Evolutionary conservation across 2,329 filamentous ascomycete genomes (phyloP), one percentile per base, ranked within the genome.

Genomic region (Piedraia hortae): DNA sequence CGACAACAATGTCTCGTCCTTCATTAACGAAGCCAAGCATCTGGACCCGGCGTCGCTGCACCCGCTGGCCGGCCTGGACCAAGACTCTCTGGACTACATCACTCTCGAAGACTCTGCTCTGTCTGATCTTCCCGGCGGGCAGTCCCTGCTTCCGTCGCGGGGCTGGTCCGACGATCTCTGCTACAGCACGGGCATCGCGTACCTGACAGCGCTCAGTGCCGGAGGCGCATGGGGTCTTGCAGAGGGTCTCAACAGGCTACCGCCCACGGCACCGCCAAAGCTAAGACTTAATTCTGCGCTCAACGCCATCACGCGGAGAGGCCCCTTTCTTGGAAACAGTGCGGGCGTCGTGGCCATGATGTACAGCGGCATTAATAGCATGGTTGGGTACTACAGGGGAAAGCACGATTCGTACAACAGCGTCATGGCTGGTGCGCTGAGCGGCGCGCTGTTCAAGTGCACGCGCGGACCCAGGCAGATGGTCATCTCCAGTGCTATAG

Each of bases 101-200:
- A 69, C 71, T 12, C 68, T 97, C 40, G 85, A 97, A 50, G 88
- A 97, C 44, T 74, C 77, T 21, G 63, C 69, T 13, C 64, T 91
- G 26, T 78, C 77, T 29, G 68, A 88, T 39, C 60, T 89, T 10
- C 78, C 80, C 21, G 80, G 78, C 39, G 61, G 67, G 27, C 72
- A 74, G 44, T 88, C 82, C 19, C 71, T 80, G 24, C 62, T 97
- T 24, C 85, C 88, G 19, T 91, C 80, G 25, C 70, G 85, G 45
- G 85, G 85, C 44, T 97, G 89, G 66, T 89, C 80, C 28, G 85
- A 97, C 44, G 85, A 97, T 46, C 63, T 97, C 28, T 93, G 85
- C 52, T 97, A 97, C 46, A 85, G 88, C 41, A 88, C 85, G 11
- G 85, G 85, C 37, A 68, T 82, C 30, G 90, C 78, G 42, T 97